These are phyloP conservation scores for Irpex lacteus DNA, from an alignment of 1,284 basidiomycete species.

Conservation along the genomic window DNA sequence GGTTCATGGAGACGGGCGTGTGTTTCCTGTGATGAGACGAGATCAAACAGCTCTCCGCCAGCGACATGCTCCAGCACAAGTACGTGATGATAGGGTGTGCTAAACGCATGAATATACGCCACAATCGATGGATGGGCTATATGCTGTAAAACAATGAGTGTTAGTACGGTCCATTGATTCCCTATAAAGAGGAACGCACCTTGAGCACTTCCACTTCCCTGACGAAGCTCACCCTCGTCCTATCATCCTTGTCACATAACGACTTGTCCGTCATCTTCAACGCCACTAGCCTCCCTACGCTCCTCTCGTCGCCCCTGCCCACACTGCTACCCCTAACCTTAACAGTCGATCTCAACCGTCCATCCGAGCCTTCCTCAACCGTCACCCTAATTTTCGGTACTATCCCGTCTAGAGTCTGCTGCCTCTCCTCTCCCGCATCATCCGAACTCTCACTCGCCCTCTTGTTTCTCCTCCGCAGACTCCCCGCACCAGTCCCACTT, in stretches of 20 bases:
- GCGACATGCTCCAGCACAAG: slow-evolving; percentile 78
- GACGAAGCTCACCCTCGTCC: slow-evolving; percentile 82
- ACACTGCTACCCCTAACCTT: background rate
- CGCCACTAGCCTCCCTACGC: slow-evolving; percentile 58
- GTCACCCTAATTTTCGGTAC: slow-evolving; percentile 5
- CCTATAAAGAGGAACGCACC: slow-evolving; percentile 33
- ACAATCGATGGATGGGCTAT: slow-evolving; percentile 86
- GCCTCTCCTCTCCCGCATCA: slow-evolving; percentile 12
- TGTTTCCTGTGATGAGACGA: slow-evolving; percentile 66
- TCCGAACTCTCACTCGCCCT: slow-evolving; percentile 10
- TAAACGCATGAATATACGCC: slow-evolving; percentile 68
- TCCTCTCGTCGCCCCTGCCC: slow-evolving; percentile 2
- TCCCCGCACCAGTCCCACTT: slow-evolving; percentile 9
- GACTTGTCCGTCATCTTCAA: slow-evolving; percentile 80
- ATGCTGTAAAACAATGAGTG: slow-evolving; percentile 42
- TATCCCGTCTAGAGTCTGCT: slow-evolving; percentile 4
- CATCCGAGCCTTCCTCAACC: slow-evolving; percentile 8
- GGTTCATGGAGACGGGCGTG: slow-evolving; percentile 48
- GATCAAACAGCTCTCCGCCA: slow-evolving; percentile 84
- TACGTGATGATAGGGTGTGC: slow-evolving; percentile 74
- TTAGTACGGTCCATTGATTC: slow-evolving; percentile 10
- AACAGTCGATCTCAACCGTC: background rate
- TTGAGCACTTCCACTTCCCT: slow-evolving; percentile 86
- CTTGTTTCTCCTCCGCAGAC: slow-evolving; percentile 6
- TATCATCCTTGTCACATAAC: slow-evolving; percentile 53